phyloP scores from a whole-genome alignment of 1,284 basidiomycete genomes.

The Salmacisia buchloeana region DNA sequence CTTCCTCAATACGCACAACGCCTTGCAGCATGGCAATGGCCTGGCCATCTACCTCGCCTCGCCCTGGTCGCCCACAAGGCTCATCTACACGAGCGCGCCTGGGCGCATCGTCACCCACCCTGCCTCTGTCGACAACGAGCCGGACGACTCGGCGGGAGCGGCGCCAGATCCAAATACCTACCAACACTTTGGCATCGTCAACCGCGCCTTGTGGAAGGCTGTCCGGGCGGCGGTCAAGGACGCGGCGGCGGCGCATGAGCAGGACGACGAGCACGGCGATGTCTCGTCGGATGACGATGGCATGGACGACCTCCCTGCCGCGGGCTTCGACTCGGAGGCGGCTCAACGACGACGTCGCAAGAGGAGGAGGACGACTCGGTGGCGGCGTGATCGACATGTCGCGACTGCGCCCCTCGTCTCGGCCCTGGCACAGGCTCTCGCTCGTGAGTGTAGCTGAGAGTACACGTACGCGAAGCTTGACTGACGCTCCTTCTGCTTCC shows the following conservation, averaged over 20 bases:
- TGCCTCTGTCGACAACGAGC: neutral
- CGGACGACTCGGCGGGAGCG: neutral
- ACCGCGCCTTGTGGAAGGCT: neutral
- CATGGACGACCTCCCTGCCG: neutral
- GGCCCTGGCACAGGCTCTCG: slow-evolving; percentile 30
- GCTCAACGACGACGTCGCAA: neutral
- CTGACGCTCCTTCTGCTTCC: neutral
- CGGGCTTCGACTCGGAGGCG: neutral
- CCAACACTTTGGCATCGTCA: slow-evolving; percentile 30
- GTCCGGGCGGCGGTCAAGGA: neutral
- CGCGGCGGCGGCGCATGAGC: slow-evolving; percentile 2
- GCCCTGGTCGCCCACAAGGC: slow-evolving; percentile 7
- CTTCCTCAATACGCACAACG: slow-evolving; percentile 87
- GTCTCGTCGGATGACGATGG: neutral
- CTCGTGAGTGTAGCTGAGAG: slow-evolving; percentile 18
- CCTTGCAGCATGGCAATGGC: slow-evolving; percentile 82
- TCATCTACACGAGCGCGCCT: slow-evolving; percentile 32
- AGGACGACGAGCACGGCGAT: neutral
- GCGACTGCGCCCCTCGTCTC: slow-evolving; percentile 17
- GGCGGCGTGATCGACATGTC: neutral
- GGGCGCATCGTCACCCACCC: neutral
- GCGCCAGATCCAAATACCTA: slow-evolving; percentile 45
- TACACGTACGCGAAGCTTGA: neutral
- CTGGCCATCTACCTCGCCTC: slow-evolving; percentile 82
- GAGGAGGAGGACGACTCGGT: neutral